These are phyloP conservation scores for Fusarium sp. DNA, from an alignment of 2,329 filamentous ascomycete species.

Conservation along the genomic window DNA sequence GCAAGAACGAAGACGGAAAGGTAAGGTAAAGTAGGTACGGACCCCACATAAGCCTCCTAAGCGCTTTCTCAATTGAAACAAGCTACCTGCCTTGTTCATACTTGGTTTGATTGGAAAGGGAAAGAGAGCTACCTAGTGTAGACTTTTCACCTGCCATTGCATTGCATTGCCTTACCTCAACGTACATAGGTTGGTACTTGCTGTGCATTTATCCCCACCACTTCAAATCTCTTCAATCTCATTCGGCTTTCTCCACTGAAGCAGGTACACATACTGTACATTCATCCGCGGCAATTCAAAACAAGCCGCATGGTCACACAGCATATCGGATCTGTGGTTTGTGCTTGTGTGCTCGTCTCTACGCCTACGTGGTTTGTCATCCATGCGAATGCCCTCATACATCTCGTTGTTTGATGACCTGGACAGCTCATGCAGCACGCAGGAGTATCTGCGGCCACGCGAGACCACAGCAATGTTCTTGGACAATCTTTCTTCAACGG, in stretches of 20 bases:
- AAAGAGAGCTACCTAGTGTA: conserved; percentile 3
- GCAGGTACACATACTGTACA: conserved; percentile 15
- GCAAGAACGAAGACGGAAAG: conserved; percentile 15
- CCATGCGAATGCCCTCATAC: conserved; percentile 4
- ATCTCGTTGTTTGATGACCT: background rate
- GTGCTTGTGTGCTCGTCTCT: conserved; percentile 1
- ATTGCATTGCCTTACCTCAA: background rate
- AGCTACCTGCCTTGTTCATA: background rate
- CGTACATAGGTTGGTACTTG: background rate
- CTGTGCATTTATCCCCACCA: conserved; percentile 22
- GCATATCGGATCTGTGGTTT: conserved; percentile 9
- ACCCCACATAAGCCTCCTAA: background rate
- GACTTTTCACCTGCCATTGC: background rate
- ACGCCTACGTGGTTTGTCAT: conserved; percentile 8
- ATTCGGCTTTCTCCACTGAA: conserved; percentile 30
- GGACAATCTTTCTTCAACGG: conserved; percentile 19
- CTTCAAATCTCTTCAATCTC: conserved; percentile 25
- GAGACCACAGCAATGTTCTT: conserved; percentile 8
- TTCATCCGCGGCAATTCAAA: conserved; percentile 25
- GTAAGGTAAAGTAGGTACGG: background rate
- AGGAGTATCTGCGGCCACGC: conserved; percentile 24
- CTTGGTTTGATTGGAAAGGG: conserved; percentile 3
- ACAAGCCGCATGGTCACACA: conserved; percentile 27
- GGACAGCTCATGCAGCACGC: conserved; percentile 18
- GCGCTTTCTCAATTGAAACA: conserved; percentile 11